These are phyloP conservation scores for Collybiopsis luxurians DNA, from an alignment of 768 basidiomycete species.

Conservation along the genomic window DNA sequence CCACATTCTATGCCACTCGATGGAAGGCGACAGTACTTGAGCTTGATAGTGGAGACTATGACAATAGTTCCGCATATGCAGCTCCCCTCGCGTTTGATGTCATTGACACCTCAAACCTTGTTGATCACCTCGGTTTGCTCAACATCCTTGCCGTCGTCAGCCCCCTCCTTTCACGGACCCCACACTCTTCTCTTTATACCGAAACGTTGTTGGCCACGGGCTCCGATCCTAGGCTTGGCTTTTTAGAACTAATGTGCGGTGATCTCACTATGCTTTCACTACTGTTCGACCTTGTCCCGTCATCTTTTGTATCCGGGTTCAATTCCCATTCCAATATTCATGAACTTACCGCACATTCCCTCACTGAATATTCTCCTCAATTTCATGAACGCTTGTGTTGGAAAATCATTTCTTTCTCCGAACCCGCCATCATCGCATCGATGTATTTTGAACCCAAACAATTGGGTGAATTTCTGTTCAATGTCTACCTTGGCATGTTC, in stretches of 20 bases:
- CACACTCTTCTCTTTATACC: slow-evolving; percentile 30
- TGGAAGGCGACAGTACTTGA: slow-evolving; percentile 23
- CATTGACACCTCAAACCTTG: slow-evolving; percentile 39
- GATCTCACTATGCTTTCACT: slow-evolving; percentile 41
- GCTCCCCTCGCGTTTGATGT: slow-evolving; percentile 34
- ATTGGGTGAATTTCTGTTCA: slow-evolving; percentile 36
- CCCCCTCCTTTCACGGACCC: slow-evolving; percentile 25
- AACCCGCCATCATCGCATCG: background rate
- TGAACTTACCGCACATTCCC: slow-evolving; percentile 26
- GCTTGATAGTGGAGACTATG: slow-evolving; percentile 16
- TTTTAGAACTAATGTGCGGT: slow-evolving; percentile 28
- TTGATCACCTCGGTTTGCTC: slow-evolving; percentile 36
- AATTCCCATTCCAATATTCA: slow-evolving; percentile 37
- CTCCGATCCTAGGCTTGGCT: slow-evolving; percentile 25
- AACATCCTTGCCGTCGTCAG: slow-evolving; percentile 29
- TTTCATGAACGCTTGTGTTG: slow-evolving; percentile 37
- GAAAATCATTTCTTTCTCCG: slow-evolving; percentile 24
- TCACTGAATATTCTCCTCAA: slow-evolving; percentile 16
- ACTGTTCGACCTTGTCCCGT: slow-evolving; percentile 39
- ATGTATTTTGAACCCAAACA: slow-evolving; percentile 24
- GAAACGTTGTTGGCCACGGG: slow-evolving; percentile 33
- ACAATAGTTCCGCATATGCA: slow-evolving; percentile 18
- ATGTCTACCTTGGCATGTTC: slow-evolving; percentile 44
- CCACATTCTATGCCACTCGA: slow-evolving; percentile 14
- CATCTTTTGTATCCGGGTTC: slow-evolving; percentile 37